Evolutionary conservation across 176 grass and related monocot genomes (phyloP).

Genomic region (Musa beccarii): DNA sequence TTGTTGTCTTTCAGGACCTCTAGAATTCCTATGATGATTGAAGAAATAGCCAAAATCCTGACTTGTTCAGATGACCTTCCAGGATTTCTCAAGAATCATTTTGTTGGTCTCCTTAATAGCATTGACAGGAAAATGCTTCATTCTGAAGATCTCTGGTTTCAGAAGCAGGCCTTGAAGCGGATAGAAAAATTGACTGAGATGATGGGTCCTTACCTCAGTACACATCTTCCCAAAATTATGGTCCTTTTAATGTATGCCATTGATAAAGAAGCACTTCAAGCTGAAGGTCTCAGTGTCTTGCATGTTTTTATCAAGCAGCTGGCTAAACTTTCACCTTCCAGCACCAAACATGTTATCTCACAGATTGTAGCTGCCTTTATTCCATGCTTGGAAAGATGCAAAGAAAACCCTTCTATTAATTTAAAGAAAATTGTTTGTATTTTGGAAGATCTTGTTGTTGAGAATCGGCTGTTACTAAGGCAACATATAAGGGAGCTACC

Average conservation of each 20-base stretch:
- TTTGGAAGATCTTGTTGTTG: slow-evolving; percentile 76
- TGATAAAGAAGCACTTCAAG: slow-evolving; percentile 88
- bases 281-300: slow-evolving; percentile 55
- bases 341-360: slow-evolving; percentile 90
- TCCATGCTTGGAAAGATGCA: slow-evolving; percentile 62
- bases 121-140: slow-evolving; percentile 91
- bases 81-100: slow-evolving; percentile 90
- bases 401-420: slow-evolving; percentile 52
- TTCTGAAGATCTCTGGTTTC: slow-evolving; percentile 55
- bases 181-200: slow-evolving; percentile 87
- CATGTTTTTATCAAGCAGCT: slow-evolving; percentile 86
- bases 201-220: slow-evolving; percentile 89
- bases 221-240: slow-evolving; percentile 97
- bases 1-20: slow-evolving; percentile 47
- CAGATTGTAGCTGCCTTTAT: slow-evolving; percentile 96
- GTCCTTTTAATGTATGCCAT: slow-evolving; percentile 82
- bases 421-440: slow-evolving; percentile 76
- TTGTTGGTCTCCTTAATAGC: slow-evolving; percentile 90
- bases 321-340: slow-evolving; percentile 61
- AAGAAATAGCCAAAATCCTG: slow-evolving; percentile 69
- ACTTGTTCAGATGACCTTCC: slow-evolving; percentile 67
- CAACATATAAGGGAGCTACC: slow-evolving; percentile 83
- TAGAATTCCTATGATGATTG: slow-evolving; percentile 60
- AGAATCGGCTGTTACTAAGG: slow-evolving; percentile 54
- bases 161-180: slow-evolving; percentile 67